phyloP scores from a whole-genome alignment of 1,284 basidiomycete species.

The Boletellus deceptivus region DNA sequence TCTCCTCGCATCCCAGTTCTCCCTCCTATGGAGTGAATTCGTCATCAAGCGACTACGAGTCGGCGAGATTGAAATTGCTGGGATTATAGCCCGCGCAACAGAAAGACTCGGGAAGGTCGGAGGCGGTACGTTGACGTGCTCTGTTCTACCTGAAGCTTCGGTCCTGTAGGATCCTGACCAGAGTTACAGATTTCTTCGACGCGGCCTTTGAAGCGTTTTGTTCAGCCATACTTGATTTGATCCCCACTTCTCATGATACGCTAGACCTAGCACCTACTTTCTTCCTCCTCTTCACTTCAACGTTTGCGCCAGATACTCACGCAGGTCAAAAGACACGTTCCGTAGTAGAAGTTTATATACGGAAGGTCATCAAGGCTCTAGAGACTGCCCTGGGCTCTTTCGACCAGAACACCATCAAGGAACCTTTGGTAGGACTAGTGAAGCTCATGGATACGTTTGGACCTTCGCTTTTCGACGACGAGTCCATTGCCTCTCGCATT shows the following conservation, averaged over 20 bases:
- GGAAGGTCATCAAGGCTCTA: constrained; percentile 30
- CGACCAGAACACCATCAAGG: constrained; percentile 5
- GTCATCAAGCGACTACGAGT: constrained; percentile 43
- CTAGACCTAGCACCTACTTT: constrained; percentile 40
- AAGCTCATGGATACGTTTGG: constrained; percentile 30
- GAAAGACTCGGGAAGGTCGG: constrained; percentile 42
- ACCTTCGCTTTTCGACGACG: constrained; percentile 39
- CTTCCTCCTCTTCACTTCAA: constrained; percentile 42
- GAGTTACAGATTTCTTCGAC: constrained; percentile 40
- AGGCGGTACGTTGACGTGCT: constrained; percentile 35
- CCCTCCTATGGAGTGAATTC: constrained; percentile 51
- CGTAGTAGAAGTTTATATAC: constrained; percentile 30
- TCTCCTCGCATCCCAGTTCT: constrained; percentile 48
- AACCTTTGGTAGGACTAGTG: constrained; percentile 15
- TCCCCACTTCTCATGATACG: constrained; percentile 8
- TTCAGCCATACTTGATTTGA: constrained; percentile 13
- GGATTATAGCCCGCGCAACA: constrained; percentile 45
- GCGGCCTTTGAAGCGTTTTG: constrained; percentile 45
- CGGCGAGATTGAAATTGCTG: constrained; percentile 44
- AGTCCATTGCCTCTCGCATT: constrained; percentile 38
- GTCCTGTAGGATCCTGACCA: constrained; percentile 32
- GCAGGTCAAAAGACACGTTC: constrained; percentile 28
- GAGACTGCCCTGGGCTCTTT: constrained; percentile 17
- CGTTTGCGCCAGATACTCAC: constrained; percentile 26
- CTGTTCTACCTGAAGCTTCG: constrained; percentile 3